phyloP scores from a whole-genome alignment of 495 filamentous ascomycete genomes.

The Podospora bellae-mahoneyi region DNA sequence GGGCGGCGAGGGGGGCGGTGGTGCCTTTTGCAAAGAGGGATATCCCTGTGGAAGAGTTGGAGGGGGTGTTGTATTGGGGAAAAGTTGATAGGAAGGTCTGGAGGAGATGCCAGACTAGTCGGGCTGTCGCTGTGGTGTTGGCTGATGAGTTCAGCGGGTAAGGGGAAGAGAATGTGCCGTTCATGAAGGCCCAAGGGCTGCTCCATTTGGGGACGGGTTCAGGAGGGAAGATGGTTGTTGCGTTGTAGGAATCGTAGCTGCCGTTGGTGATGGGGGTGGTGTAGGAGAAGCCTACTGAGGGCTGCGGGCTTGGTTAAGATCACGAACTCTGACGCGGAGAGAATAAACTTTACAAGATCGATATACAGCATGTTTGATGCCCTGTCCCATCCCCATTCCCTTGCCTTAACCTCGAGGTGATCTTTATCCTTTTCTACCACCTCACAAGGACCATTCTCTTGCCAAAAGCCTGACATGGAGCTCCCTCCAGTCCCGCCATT shows the following conservation, averaged over 20 bases:
- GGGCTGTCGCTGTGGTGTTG: slow-evolving; percentile 65
- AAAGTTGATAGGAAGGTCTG: slow-evolving; percentile 64
- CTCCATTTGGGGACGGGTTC: slow-evolving; percentile 27
- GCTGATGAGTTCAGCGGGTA: slow-evolving; percentile 48
- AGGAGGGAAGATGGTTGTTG: slow-evolving; percentile 31
- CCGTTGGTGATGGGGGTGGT: slow-evolving; percentile 49
- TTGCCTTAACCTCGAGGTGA: slow-evolving; percentile 40
- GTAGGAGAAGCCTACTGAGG: slow-evolving; percentile 55
- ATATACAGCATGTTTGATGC: slow-evolving; percentile 73
- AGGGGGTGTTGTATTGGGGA: slow-evolving; percentile 59
- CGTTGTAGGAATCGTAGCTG: slow-evolving; percentile 42
- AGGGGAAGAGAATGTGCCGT: slow-evolving; percentile 63
- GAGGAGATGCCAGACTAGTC: slow-evolving; percentile 65
- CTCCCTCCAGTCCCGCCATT: slow-evolving; percentile 64
- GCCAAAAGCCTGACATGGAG: slow-evolving; percentile 67
- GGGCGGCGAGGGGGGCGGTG: slow-evolving; percentile 61
- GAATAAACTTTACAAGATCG: slow-evolving; percentile 51
- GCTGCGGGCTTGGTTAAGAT: neutral
- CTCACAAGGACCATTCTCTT: slow-evolving; percentile 51
- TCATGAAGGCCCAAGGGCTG: slow-evolving; percentile 34
- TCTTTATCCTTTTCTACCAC: slow-evolving; percentile 50
- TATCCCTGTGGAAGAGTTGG: slow-evolving; percentile 39
- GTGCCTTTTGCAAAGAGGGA: slow-evolving; percentile 66
- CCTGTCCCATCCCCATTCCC: slow-evolving; percentile 65
- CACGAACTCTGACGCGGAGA: neutral